Conservation (phyloP, 441 rosid species). For the Populus hybrid region DNA sequence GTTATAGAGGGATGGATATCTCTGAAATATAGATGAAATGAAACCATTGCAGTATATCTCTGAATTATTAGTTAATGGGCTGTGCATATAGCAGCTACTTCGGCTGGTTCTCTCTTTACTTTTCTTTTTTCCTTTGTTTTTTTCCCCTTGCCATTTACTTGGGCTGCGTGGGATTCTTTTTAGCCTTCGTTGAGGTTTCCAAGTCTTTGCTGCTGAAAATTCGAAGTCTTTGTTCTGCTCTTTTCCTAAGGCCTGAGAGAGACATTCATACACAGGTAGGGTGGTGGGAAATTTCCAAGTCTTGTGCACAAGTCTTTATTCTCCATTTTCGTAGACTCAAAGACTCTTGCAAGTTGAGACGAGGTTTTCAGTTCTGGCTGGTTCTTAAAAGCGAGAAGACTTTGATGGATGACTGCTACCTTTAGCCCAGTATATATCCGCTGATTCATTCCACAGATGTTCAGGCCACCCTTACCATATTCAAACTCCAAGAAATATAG, state of each 20-base stretch:
- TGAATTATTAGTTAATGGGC: too few species aligned
- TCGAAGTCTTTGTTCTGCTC: too few species aligned
- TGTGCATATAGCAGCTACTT: neutral
- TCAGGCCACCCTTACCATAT: neutral
- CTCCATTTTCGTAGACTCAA: neutral
- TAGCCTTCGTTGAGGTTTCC: too few species aligned
- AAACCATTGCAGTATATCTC: too few species aligned
- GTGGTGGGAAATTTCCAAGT: neutral
- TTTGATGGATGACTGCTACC: neutral
- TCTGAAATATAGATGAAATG: too few species aligned
- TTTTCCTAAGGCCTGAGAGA: too few species aligned
- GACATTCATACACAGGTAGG: too few species aligned
- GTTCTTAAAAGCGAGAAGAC: neutral
- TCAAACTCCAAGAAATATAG: neutral
- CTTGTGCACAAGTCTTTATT: neutral
- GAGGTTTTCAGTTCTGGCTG: neutral
- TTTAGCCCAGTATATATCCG: neutral
- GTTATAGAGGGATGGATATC: neutral
- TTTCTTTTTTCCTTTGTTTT: neutral
- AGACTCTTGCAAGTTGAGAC: neutral
- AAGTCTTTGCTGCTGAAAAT: too few species aligned
- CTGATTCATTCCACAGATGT: neutral
- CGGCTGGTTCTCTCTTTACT: neutral
- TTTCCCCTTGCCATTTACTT: neutral
- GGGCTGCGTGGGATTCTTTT: too few species aligned